A percentile compares a stretch with the other conserved stretches of the same genome.
These are phyloP conservation scores for Nannochloropsis salina DNA, from an alignment of 108 stramenopile genomes.

Conservation along the genomic window DNA sequence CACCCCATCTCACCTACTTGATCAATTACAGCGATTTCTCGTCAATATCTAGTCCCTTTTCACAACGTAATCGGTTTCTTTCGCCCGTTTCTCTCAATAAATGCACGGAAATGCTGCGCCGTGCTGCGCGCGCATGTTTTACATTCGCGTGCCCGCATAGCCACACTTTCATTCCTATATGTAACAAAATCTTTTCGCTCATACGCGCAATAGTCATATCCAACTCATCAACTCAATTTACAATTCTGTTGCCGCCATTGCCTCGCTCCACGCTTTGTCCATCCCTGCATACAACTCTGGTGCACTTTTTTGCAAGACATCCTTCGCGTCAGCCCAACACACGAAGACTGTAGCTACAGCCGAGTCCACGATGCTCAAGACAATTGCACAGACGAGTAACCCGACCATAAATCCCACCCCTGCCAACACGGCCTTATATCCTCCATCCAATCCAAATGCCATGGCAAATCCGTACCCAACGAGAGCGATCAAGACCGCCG, in stretches of 20 bases:
- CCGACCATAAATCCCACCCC: neutral
- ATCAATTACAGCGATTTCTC: too few species aligned
- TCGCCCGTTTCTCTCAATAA: too few species aligned
- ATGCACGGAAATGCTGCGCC: too few species aligned
- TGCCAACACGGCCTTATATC: neutral
- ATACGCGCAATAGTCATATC: too few species aligned
- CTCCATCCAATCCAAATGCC: neutral
- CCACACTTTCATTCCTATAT: too few species aligned
- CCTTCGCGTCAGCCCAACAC: slow-evolving; percentile 2
- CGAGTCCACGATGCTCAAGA: neutral
- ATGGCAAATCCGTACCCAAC: neutral
- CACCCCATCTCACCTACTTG: too few species aligned
- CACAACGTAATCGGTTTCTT: too few species aligned
- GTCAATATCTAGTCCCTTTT: too few species aligned
- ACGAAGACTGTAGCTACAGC: neutral
- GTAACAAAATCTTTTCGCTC: too few species aligned
- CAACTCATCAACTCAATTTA: neutral
- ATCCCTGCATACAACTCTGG: neutral
- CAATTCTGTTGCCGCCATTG: neutral
- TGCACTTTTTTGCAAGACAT: neutral
- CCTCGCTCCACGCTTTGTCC: neutral
- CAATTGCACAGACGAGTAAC: neutral
- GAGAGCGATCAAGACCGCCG: neutral
- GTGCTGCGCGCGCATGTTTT: too few species aligned
- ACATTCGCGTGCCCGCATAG: too few species aligned